Percentiles rank a stretch among this genome's conserved stretches.
These are phyloP conservation scores for Penicillium angulare DNA, from an alignment of 495 filamentous ascomycete genomes.

Conservation along the genomic window DNA sequence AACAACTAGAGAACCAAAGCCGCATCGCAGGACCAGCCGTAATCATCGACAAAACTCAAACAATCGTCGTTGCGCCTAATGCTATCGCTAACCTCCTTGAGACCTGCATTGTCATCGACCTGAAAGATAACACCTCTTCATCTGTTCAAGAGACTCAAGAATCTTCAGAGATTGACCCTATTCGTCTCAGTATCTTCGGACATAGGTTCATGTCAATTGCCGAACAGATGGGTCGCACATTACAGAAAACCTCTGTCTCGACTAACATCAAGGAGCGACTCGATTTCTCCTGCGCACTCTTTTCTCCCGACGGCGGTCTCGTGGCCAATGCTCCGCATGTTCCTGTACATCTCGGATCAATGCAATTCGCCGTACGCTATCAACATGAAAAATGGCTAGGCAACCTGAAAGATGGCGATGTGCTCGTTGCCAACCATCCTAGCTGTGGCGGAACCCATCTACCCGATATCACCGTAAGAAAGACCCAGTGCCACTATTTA, in stretches of 20 bases:
- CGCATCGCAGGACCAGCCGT: slow-evolving; percentile 83
- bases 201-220: slow-evolving; percentile 99
- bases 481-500: neutral
- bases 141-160: slow-evolving; percentile 28
- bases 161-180: slow-evolving; percentile 70
- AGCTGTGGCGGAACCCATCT: slow-evolving; percentile 88
- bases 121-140: slow-evolving; percentile 37
- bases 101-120: slow-evolving; percentile 50
- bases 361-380: slow-evolving; percentile 92
- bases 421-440: slow-evolving; percentile 93
- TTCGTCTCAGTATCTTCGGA: slow-evolving; percentile 92
- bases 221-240: slow-evolving; percentile 93
- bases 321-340: slow-evolving; percentile 96
- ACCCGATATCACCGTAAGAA: slow-evolving; percentile 83
- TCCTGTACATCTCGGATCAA: slow-evolving; percentile 86
- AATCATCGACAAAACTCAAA: slow-evolving; percentile 92
- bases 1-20: slow-evolving; percentile 73
- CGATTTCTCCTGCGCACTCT: slow-evolving; percentile 95
- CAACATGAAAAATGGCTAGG: slow-evolving; percentile 91
- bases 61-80: slow-evolving; percentile 84
- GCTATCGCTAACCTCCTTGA: slow-evolving; percentile 52
- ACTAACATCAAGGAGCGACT: slow-evolving; percentile 98
- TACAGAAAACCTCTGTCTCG: slow-evolving; percentile 96
- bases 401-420: slow-evolving; percentile 86
- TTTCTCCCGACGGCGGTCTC: slow-evolving; percentile 84